Base-by-base conservation (phyloP, 768 basidiomycete species). In the Psilocybe tampanensis region DNA sequence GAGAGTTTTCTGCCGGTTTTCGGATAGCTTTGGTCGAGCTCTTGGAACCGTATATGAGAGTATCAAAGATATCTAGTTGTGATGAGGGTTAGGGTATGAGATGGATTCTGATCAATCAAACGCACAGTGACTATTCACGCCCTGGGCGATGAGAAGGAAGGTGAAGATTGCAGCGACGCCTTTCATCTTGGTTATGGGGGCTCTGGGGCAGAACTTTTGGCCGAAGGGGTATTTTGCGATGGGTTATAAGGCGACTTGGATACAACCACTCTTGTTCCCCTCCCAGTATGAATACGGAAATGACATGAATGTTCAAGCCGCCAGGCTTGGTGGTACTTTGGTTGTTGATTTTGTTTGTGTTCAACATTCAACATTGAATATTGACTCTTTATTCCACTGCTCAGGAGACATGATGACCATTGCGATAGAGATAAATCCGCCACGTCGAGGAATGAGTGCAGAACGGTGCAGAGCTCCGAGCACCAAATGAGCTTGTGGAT, bases 21-120 rank as follows among this genome's bases (percentile, higher is more conserved):
- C 73, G 71, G 42, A 74, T 68, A 29, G 69, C 69, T 43, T 65
- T 60, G 1, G 58, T 67, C 9, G 66, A 66, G 17, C 55, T 61
- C 26, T 58, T 59, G 15, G 65, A 61, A 13, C 65, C 66, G 39
- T 63, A 64, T 24, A 68, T 60, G 18, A 73, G 55, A 1, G 67
- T 68, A 21, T 62, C 67, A 60, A 66, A 72, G 47, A 71, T 72
- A 50, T 73, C 66, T 67, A 42, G 1, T 21, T 2, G 11, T 15
- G 7, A 15, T 29, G 23, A 44, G 39, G 18, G 23, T 26, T 15
- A 34, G 43, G 41, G 39, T 15, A 5, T 21, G 24, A 32, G 17
- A 15, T 22, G 9, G 3, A 24, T 29, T n/a, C 24, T 5, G 12
- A 15, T 22, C 2, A 8, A 29, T 44, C n/a, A n/a, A n/a, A 19